A percentile compares a stretch with the other conserved stretches of the same genome.
Evolutionary conservation across 805 yeast genomes (phyloP).

Genomic region (Wickerhamiella occidentalis): DNA sequence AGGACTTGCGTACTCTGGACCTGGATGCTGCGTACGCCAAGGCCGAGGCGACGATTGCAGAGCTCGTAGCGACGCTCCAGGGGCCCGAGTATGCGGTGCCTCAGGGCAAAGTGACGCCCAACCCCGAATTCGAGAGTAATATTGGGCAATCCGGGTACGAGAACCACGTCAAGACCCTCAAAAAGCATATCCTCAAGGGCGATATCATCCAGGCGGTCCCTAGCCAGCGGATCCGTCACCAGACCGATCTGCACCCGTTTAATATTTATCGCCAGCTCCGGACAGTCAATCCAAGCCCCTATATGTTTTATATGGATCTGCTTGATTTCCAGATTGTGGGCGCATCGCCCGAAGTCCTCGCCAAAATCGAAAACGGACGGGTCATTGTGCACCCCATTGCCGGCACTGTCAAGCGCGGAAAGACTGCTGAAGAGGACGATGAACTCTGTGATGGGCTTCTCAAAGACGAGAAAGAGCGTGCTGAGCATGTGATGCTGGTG

Average conservation of each 20-base stretch:
- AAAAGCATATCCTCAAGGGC: conserved; percentile 74
- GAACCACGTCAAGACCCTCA: conserved; percentile 58
- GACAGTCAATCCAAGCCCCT: conserved; percentile 95
- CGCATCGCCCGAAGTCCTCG: conserved; percentile 92
- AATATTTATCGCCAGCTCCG: conserved; percentile 89
- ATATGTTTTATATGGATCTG: conserved; percentile 85
- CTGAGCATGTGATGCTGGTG: conserved; percentile 97
- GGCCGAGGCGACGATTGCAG: conserved; percentile 44
- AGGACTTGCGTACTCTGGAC: conserved; percentile 13
- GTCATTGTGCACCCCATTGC: conserved; percentile 96
- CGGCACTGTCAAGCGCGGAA: conserved; percentile 87
- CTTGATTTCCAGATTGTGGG: conserved; percentile 90
- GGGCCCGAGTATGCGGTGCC: conserved; percentile 39
- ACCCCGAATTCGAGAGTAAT: conserved; percentile 70
- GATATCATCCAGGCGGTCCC: conserved; percentile 98
- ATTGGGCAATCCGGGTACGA: conserved; percentile 93
- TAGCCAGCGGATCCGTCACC: conserved; percentile 90
- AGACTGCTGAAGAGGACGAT: conserved; percentile 85
- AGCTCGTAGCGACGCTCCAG: conserved; percentile 34
- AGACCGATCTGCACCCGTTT: conserved; percentile 91
- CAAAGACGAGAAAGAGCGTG: conserved; percentile 77
- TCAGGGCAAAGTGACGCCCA: conserved; percentile 58
- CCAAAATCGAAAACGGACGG: conserved; percentile 67
- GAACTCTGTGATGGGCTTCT: conserved; percentile 60
- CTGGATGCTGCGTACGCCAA: conserved; percentile 43